phyloP scores from a whole-genome alignment of 371 early-diverging fungal species.

The Batrachochytrium dendrobatidis region DNA sequence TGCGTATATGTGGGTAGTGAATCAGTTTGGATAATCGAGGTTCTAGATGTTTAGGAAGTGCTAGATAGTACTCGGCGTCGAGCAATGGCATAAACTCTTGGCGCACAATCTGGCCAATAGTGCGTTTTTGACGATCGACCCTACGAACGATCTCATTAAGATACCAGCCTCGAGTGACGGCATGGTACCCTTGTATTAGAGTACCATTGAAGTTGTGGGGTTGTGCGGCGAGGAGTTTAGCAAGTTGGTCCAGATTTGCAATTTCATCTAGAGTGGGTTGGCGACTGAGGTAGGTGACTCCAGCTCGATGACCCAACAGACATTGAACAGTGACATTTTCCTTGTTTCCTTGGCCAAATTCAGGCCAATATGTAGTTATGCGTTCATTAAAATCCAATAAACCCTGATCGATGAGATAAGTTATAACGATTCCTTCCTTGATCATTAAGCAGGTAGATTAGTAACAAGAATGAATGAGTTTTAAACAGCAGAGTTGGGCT shows the following conservation, averaged over 20 bases:
- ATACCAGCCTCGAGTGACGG: slow-evolving; percentile 61
- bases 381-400: slow-evolving; percentile 44
- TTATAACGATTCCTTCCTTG: slow-evolving; percentile 49
- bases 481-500: neutral
- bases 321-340: slow-evolving; percentile 57
- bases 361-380: slow-evolving; percentile 65
- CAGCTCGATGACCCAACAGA: slow-evolving; percentile 56
- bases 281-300: slow-evolving; percentile 50
- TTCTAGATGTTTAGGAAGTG: slow-evolving; percentile 37
- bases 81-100: slow-evolving; percentile 44
- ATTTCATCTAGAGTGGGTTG: slow-evolving; percentile 28
- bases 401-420: slow-evolving; percentile 54
- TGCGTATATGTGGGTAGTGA: slow-evolving; percentile 34
- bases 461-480: neutral
- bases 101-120: slow-evolving; percentile 49
- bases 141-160: slow-evolving; percentile 62
- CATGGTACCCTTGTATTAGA: slow-evolving; percentile 53
- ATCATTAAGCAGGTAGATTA: neutral
- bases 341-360: slow-evolving; percentile 67
- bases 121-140: slow-evolving; percentile 45
- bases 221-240: slow-evolving; percentile 47
- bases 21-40: slow-evolving; percentile 33
- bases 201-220: slow-evolving; percentile 56
- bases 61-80: slow-evolving; percentile 52
- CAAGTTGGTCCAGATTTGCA: slow-evolving; percentile 26